Percentiles rank a stretch among this genome's conserved stretches.
phyloP scores from a whole-genome alignment of 352 stramenopile genomes.

The Pythium guiyangense region DNA sequence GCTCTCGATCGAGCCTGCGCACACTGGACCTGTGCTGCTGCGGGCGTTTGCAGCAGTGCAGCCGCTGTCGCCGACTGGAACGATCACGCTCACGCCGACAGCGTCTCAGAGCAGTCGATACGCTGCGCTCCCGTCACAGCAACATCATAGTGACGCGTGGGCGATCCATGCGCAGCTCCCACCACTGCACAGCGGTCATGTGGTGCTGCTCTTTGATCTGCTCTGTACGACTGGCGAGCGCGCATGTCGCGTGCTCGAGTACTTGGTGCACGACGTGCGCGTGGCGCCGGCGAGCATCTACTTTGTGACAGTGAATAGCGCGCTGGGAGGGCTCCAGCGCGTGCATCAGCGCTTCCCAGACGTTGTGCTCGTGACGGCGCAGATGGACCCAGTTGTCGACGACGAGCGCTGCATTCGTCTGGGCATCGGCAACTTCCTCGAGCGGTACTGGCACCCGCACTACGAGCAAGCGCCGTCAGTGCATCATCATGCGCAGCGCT shows the following conservation, averaged over 20 bases:
- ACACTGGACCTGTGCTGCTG: conserved; percentile 13
- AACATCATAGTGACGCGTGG: conserved; percentile 1
- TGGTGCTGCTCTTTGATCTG: conserved; percentile 37
- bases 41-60: conserved; percentile 22
- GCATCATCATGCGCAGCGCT: not conserved
- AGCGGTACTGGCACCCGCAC: conserved; percentile 33
- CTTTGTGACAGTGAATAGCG: conserved; percentile 46
- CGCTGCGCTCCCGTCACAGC: not conserved
- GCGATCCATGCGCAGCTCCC: conserved; percentile 25
- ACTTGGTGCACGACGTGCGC: conserved; percentile 24
- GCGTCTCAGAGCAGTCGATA: not conserved
- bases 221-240: conserved; percentile 38
- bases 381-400: conserved; percentile 41
- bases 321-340: conserved; percentile 31
- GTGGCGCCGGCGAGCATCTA: conserved; percentile 40
- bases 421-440: conserved; percentile 31
- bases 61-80: conserved; percentile 14
- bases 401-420: conserved; percentile 28
- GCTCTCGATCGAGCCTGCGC: conserved; percentile 16
- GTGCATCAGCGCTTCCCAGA: conserved; percentile 44
- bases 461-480: not conserved
- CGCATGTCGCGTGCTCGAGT: conserved; percentile 29
- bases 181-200: conserved; percentile 16
- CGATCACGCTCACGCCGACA: conserved; percentile 6
- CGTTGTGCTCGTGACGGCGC: conserved; percentile 34